Conservation (phyloP, 192 early-diverging fungal genomes). For the Paraglomus brasilianum region DNA sequence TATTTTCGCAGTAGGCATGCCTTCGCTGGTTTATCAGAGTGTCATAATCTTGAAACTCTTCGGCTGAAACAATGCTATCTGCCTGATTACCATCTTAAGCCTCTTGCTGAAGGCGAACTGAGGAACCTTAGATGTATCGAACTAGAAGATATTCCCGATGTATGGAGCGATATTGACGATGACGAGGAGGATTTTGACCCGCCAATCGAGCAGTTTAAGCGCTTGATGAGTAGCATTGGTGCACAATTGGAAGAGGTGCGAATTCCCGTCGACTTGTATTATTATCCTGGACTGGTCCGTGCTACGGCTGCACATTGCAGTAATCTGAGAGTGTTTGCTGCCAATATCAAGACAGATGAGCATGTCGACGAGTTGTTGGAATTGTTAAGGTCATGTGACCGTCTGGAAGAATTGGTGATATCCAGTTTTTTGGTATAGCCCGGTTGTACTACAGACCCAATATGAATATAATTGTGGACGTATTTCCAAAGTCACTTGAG, state of each 20-base stretch:
- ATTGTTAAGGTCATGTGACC: slow-evolving; percentile 6
- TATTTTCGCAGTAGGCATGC: background rate
- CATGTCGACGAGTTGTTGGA: background rate
- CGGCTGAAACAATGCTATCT: background rate
- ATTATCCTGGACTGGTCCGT: slow-evolving; percentile 3
- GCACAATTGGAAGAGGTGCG: slow-evolving; percentile 1
- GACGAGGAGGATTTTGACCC: background rate
- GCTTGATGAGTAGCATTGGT: background rate
- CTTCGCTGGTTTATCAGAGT: background rate
- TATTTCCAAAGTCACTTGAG: background rate
- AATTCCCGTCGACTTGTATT: slow-evolving; percentile 23
- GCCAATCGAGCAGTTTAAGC: background rate
- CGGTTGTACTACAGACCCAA: background rate
- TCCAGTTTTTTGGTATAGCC: background rate
- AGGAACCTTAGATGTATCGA: background rate
- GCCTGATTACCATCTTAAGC: background rate
- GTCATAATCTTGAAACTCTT: slow-evolving; percentile 3
- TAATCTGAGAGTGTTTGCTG: slow-evolving; percentile 4
- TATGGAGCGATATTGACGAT: background rate
- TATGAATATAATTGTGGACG: slow-evolving; percentile 2
- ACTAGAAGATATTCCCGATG: background rate
- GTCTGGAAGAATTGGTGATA: slow-evolving; percentile 11
- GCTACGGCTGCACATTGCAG: background rate
- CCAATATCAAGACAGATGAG: slow-evolving; percentile 12
- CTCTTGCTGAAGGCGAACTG: background rate